Evolutionary conservation across 352 stramenopile species (phyloP), one percentile per base, ranked within the genome.

Genomic region (Globisporangium cylindrosporum): DNA sequence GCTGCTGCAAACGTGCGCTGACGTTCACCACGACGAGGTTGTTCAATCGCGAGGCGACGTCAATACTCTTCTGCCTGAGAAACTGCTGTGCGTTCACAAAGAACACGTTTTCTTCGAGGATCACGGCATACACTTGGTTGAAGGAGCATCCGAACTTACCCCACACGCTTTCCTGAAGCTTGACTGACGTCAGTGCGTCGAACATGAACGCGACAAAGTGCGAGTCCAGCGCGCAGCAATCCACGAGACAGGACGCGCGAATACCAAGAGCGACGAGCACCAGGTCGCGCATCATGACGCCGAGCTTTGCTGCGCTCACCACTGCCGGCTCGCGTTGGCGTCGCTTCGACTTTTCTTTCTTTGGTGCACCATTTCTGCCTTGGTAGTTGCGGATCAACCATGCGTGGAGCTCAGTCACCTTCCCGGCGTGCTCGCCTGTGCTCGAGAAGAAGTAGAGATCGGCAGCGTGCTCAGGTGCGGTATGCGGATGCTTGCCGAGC

Each of bases 41-140:
- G 18, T 66, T 15, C 14, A 73, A 66, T 34, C 46, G 59, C 36
- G 54, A 73, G 38, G 71, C 62, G 41, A 78, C 4, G 18, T 73
- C 64, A 3, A 69, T 38, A 54, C 77, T 72, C 55, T 87, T 84
- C 24, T 74, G 71, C 38, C 38, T 46, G 10, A 87, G 24, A 46
- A 84, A 84, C 22, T 64, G 53, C 9, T 60, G 53, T 4, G 73
- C 66, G 36, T 82, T 75, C 25, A 83, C 62, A 24, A 83, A 83
- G 58, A 87, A 87, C 29, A 80, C 68, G 66, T 87, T 87, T 1
- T 57, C 69, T 8, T 80, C 68, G 12, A 86, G 59, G 25, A 76
- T 8, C 59, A 87, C 62, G 7, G 59, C 75, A 2, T 66, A 67
- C 18, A 84, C 67, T 3, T 68, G 59, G 6, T 56, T 12, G 14